Evolutionary conservation across 345 rosid genomes (phyloP).

Genomic region (Noccaea caerulescens): DNA sequence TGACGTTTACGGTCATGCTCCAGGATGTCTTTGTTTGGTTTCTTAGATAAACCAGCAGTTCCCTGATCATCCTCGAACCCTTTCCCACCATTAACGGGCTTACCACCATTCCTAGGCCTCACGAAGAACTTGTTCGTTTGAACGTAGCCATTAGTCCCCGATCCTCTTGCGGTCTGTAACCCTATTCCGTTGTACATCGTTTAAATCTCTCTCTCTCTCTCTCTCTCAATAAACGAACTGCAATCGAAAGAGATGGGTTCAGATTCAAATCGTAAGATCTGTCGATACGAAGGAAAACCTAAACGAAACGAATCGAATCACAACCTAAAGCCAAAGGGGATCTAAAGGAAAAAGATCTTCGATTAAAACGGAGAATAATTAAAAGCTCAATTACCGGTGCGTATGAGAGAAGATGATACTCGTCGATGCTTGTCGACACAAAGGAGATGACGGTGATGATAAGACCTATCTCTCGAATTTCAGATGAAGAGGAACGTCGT

Average conservation of each 20-base stretch:
- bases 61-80: slow-evolving; percentile 86
- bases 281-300: background rate
- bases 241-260: slow-evolving; percentile 22
- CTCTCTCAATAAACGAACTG: background rate
- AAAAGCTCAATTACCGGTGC: slow-evolving; percentile 15
- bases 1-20: slow-evolving; percentile 95
- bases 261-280: slow-evolving; percentile 43
- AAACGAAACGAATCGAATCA: slow-evolving; percentile 3
- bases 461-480: background rate
- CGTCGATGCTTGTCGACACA: slow-evolving; percentile 14
- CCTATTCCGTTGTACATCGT: slow-evolving; percentile 95
- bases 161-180: slow-evolving; percentile 91
- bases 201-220: background rate
- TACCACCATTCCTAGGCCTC: slow-evolving; percentile 63
- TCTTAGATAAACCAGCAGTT: slow-evolving; percentile 79
- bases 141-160: slow-evolving; percentile 93
- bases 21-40: slow-evolving; percentile 80
- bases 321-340: background rate
- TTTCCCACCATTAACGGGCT: slow-evolving; percentile 56
- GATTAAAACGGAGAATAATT: background rate
- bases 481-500: background rate
- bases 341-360: background rate
- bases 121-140: slow-evolving; percentile 89
- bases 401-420: slow-evolving; percentile 13
- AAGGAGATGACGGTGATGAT: slow-evolving; percentile 22